Conservation (phyloP, 257 asterid species). For the Orobanche coerulescens region DNA sequence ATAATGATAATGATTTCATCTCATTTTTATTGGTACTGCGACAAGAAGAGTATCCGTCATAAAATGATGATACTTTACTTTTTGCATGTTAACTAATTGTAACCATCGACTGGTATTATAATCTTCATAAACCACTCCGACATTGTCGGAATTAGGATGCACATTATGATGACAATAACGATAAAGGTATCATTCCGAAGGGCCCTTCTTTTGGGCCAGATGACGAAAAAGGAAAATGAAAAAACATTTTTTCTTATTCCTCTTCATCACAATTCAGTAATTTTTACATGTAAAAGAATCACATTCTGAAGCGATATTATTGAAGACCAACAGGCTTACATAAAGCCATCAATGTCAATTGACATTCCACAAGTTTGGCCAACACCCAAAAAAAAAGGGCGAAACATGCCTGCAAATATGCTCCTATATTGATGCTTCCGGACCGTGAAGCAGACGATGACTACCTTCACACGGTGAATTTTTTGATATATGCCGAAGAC, state of each 20-base stretch:
- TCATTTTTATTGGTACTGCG: too few species aligned
- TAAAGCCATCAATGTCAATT: not conserved
- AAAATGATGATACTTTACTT: too few species aligned
- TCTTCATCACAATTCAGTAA: not conserved
- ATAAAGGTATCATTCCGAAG: too few species aligned
- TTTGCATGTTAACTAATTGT: too few species aligned
- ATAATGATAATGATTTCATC: too few species aligned
- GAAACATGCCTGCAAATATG: not conserved
- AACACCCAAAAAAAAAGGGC: not conserved
- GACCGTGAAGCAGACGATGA: not conserved
- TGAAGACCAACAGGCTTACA: not conserved
- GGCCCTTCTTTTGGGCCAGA: too few species aligned
- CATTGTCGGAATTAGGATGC: too few species aligned
- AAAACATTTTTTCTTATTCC: slow-evolving; percentile 9
- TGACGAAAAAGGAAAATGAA: too few species aligned
- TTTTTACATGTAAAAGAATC: not conserved
- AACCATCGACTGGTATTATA: too few species aligned
- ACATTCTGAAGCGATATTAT: not conserved
- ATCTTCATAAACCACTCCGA: too few species aligned
- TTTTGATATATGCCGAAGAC: not conserved
- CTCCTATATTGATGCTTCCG: not conserved
- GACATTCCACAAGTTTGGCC: not conserved
- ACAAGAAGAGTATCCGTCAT: too few species aligned
- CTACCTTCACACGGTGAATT: not conserved
- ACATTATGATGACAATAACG: too few species aligned